phyloP scores from a whole-genome alignment of 108 stramenopile species.

The Cylindrotheca closterium region DNA sequence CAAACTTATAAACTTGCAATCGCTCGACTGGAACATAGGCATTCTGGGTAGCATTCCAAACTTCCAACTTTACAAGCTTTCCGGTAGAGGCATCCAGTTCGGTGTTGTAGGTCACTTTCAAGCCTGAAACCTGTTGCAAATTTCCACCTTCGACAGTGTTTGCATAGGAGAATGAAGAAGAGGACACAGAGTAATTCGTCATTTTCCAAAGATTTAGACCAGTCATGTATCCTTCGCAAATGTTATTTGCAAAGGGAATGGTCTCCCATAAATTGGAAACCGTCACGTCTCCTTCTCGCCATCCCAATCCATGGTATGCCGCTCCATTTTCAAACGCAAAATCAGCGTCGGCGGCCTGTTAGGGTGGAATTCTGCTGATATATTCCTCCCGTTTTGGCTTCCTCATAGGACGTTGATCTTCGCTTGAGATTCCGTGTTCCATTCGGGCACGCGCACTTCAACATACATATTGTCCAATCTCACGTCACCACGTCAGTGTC shows the following conservation, averaged over 20 bases:
- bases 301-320: conserved; percentile 41
- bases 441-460: too few relatives aligned
- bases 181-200: conserved; percentile 35
- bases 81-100: conserved; percentile 13
- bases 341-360: conserved; percentile 34
- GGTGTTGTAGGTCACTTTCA: conserved; percentile 48
- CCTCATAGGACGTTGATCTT: too few relatives aligned
- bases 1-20: conserved; percentile 48
- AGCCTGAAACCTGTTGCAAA: conserved; percentile 47
- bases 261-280: conserved; percentile 31
- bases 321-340: conserved; percentile 38
- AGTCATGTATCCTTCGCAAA: conserved; percentile 38
- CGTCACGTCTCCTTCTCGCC: conserved; percentile 39
- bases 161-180: conserved; percentile 34
- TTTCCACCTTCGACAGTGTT: conserved; percentile 28
- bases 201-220: conserved; percentile 39
- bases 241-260: conserved; percentile 38
- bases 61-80: conserved; percentile 12
- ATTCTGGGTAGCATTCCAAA: conserved; percentile 24
- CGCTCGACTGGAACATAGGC: conserved; percentile 41
- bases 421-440: too few relatives aligned
- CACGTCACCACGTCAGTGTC: too few relatives aligned
- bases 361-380: too few relatives aligned
- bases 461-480: too few relatives aligned
- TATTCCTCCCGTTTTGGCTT: too few relatives aligned